Conservation (phyloP, 2,329 filamentous ascomycete genomes). For the Seiridium cupressi region DNA sequence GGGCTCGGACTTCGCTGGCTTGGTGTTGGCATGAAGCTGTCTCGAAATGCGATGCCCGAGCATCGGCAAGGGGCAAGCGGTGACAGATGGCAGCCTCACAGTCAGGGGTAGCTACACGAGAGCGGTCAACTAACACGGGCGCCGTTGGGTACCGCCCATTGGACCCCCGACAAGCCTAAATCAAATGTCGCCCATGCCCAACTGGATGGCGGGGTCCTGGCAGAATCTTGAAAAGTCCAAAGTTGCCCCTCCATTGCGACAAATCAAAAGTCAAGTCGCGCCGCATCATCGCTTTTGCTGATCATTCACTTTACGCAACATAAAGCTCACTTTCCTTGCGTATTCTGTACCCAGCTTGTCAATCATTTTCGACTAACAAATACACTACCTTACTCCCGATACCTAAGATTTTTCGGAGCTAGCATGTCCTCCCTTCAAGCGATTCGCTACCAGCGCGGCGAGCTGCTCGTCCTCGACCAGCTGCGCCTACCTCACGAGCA, state of each 20-base stretch:
- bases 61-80: background rate
- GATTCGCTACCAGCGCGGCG: constrained; percentile 72
- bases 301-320: too few species aligned
- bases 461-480: constrained; percentile 77
- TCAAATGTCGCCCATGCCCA: too few species aligned
- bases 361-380: too few species aligned
- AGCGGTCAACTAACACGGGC: background rate
- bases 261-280: background rate
- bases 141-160: background rate
- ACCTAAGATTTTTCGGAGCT: too few species aligned
- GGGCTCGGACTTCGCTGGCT: too few species aligned
- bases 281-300: too few species aligned
- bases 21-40: background rate
- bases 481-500: constrained; percentile 79
- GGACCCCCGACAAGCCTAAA: background rate
- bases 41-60: background rate
- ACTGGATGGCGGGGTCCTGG: constrained; percentile 7
- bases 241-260: constrained; percentile 3
- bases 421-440: constrained; percentile 66
- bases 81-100: background rate
- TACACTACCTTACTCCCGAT: too few species aligned
- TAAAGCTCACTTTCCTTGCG: too few species aligned
- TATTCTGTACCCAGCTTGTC: too few species aligned
- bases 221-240: constrained; percentile 1
- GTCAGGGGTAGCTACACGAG: background rate